Evolutionary conservation across 805 yeast genomes (phyloP), one percentile per base, ranked within the genome.

Genomic region (Cyberlindnera subsufficiens): DNA sequence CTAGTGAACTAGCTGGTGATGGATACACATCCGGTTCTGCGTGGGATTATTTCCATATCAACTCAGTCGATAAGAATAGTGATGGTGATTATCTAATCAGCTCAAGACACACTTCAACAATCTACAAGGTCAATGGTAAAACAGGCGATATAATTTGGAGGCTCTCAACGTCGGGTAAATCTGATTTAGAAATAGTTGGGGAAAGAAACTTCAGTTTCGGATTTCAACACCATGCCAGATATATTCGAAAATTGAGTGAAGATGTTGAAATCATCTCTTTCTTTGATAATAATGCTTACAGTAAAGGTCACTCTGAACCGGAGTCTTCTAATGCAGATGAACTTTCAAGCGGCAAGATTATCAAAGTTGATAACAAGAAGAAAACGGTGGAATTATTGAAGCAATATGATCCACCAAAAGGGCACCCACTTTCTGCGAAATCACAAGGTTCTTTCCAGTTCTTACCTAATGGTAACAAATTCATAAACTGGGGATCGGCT

Each of bases 11-110:
- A n/a, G 66, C 65, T 10, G 69, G 68, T 15, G 46, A 54, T n/a
- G 69, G 68, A 3, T 54, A 41, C 16, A 25, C 40, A 14, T 40
- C 46, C 2, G 22, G 40, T 39, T 58, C 58, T 32, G 69, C 71
- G 9, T 66, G 68, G 68, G 69, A 65, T 47, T 65, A 61, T 41
- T 65, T 65, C 57, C 69, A 66, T 46, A 61, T 65, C 43, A 66
- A 66, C 41, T 65, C 69, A 2, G 65, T 65, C 30, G 69, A 65
- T 42, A 66, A 65, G 43, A 66, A 64, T 46, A 56, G 46, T 15
- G 42, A 58, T 35, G 65, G 68, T 11, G 61, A 63, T 43, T 65
- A 65, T 46, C 36, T 64, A 17, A 31, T 66, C n/a, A 62, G 67
- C 7, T 65, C 68, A 5, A 56, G 71, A 48, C 60, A 65, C 46